phyloP scores from a whole-genome alignment of 2,329 filamentous ascomycete species.

The Chrysoporthe puriensis region DNA sequence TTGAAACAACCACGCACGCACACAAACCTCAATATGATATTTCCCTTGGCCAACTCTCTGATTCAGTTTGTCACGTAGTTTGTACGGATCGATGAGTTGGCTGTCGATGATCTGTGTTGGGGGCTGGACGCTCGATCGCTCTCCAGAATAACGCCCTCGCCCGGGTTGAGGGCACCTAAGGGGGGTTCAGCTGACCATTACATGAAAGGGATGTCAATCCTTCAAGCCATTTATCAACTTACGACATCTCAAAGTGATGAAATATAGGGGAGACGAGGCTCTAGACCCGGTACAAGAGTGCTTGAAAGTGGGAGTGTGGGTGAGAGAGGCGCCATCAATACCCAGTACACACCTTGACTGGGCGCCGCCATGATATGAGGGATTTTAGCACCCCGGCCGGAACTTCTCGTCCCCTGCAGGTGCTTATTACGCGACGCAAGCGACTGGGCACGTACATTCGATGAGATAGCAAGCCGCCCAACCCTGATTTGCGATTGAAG shows the following conservation, averaged over 20 bases:
- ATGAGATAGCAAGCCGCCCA: too few species aligned
- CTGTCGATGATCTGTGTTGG: conserved; percentile 22
- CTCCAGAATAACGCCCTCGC: neutral
- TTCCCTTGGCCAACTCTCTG: conserved; percentile 15
- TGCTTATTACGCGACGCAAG: too few species aligned
- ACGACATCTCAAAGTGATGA: neutral
- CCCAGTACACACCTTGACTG: neutral
- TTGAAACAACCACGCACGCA: neutral
- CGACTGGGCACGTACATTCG: too few species aligned
- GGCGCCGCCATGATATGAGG: neutral
- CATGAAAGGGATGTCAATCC: neutral
- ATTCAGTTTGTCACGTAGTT: conserved; percentile 14
- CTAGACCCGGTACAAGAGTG: neutral
- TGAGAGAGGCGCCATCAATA: neutral
- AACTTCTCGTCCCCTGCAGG: too few species aligned
- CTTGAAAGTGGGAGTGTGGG: neutral
- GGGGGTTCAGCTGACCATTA: conserved; percentile 1
- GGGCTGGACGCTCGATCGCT: conserved; percentile 3
- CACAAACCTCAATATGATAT: conserved; percentile 17
- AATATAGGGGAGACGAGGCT: neutral
- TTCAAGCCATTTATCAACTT: conserved; percentile 1
- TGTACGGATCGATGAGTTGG: conserved; percentile 18
- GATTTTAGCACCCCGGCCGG: neutral
- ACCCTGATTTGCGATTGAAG: too few species aligned
- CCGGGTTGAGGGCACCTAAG: neutral